These are phyloP conservation scores for Penicillium sp. DNA, from an alignment of 2,329 filamentous ascomycete genomes.

Conservation along the genomic window DNA sequence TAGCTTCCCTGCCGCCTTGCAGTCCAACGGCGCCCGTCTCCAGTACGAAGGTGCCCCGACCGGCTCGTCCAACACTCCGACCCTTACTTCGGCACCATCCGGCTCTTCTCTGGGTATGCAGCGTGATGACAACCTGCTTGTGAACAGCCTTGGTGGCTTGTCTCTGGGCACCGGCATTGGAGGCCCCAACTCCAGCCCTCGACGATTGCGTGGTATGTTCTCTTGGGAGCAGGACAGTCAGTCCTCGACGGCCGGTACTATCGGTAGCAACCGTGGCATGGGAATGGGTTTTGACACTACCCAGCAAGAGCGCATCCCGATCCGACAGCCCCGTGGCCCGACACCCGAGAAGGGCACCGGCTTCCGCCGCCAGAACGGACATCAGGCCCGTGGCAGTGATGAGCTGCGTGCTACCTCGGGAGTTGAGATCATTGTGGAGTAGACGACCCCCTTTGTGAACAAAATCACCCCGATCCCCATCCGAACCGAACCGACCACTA, in stretches of 20 bases:
- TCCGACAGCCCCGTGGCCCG: conserved; percentile 64
- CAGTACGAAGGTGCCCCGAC: conserved; percentile 60
- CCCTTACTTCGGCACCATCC: conserved; percentile 62
- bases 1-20: conserved; percentile 74
- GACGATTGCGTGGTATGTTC: conserved; percentile 60
- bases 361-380: conserved; percentile 63
- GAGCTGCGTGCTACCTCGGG: conserved; percentile 62
- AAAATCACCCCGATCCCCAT: neutral
- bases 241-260: conserved; percentile 54
- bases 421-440: conserved; percentile 66
- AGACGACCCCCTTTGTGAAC: conserved; percentile 28
- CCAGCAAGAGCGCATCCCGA: conserved; percentile 56
- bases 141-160: conserved; percentile 65
- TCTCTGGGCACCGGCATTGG: conserved; percentile 55
- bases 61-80: conserved; percentile 65
- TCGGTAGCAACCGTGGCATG: conserved; percentile 65
- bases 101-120: conserved; percentile 50
- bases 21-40: conserved; percentile 63
- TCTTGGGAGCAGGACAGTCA: conserved; percentile 60
- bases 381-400: conserved; percentile 63
- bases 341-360: conserved; percentile 60
- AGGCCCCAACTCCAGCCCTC: conserved; percentile 55
- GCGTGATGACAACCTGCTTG: conserved; percentile 60
- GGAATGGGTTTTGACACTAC: conserved; percentile 60
- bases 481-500: neutral